Evolutionary conservation across 2,329 filamentous ascomycete species (phyloP), one percentile per base, ranked within the genome.

Genomic region (Verticillium tricorpus): DNA sequence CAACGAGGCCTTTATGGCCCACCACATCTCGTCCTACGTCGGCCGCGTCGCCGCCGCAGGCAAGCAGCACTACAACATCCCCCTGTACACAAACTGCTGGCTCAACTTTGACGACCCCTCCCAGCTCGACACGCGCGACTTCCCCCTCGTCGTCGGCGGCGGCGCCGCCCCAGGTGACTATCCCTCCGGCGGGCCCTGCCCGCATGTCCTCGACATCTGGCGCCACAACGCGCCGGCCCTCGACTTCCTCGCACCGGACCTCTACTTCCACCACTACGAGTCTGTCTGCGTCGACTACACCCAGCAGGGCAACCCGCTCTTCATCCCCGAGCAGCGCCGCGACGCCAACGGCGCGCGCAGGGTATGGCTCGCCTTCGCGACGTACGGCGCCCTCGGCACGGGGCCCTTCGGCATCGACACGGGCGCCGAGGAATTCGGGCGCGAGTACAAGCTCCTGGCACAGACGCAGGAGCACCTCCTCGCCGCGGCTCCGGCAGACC

Each of bases 241-340:
- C 7, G 79, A 81, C 59, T 76, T 83, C 19, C 70, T 82, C 17
- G 72, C 77, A 0, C 81, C 81, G 0, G 80, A 83, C 35, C 39
- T 83, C 4, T 82, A 83, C 63, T 74, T 82, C 19, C 77, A 81
- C 63, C 75, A 81, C 40, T 83, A 82, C 64, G 73, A 76, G 54
- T 68, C 63, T 0, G 73, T 78, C 0, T 83, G 81, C 61, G 67
- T 65, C 12, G 73, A 77, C 31, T 83, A 82, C 62, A 68, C 74
- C 3, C 77, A 80, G 58, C 69, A 74, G 3, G 68, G 70, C 12
- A 77, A 82, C 64, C 74, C 79, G 0, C 72, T 84, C 0, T 82
- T 83, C 64, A 82, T 84, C 40, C 81, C 81, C 0, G 81, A 84
- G 69, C 81, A 83, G 65, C 72, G 80, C 5, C 73, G 81, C 14